A percentile compares a stretch with the other conserved stretches of the same genome.
phyloP scores from a whole-genome alignment of 176 grass and related monocot genomes.

The Avena insularis region DNA sequence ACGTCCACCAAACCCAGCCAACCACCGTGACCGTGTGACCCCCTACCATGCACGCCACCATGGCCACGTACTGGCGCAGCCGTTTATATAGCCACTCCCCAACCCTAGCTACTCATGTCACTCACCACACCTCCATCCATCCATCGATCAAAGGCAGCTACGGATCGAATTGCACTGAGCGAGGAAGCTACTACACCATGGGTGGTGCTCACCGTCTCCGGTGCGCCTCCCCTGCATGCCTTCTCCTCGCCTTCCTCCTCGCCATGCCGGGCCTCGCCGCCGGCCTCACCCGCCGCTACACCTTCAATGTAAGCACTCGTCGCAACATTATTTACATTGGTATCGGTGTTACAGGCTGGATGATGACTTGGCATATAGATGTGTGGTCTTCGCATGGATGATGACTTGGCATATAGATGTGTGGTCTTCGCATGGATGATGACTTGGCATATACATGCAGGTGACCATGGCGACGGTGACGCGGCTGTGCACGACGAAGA shows the following conservation, averaged over 20 bases:
- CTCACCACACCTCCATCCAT: slow-evolving; percentile 35
- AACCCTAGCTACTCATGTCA: slow-evolving; percentile 25
- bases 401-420: no score
- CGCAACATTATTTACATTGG: background rate
- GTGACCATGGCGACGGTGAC: slow-evolving; percentile 71
- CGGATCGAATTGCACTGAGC: background rate
- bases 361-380: no score
- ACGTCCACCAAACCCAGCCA: slow-evolving; percentile 57
- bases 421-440: no score
- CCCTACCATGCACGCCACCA: slow-evolving; percentile 57
- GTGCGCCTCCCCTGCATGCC: slow-evolving; percentile 44
- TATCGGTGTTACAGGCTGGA: no score
- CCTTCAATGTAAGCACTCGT: slow-evolving; percentile 45
- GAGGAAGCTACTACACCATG: background rate
- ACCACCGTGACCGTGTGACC: slow-evolving; percentile 50
- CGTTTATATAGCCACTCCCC: slow-evolving; percentile 38
- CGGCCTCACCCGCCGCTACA: slow-evolving; percentile 54
- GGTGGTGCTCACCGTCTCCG: slow-evolving; percentile 22
- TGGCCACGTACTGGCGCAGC: background rate
- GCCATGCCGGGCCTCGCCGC: slow-evolving; percentile 47
- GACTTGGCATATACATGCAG: background rate
- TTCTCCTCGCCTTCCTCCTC: slow-evolving; percentile 39
- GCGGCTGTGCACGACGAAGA: slow-evolving; percentile 72
- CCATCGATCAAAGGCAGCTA: background rate
- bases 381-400: no score